Evolutionary conservation across 73 alveolate species (phyloP), one percentile per base, ranked within the genome.

Genomic region (Symbiodinium pilosum): DNA sequence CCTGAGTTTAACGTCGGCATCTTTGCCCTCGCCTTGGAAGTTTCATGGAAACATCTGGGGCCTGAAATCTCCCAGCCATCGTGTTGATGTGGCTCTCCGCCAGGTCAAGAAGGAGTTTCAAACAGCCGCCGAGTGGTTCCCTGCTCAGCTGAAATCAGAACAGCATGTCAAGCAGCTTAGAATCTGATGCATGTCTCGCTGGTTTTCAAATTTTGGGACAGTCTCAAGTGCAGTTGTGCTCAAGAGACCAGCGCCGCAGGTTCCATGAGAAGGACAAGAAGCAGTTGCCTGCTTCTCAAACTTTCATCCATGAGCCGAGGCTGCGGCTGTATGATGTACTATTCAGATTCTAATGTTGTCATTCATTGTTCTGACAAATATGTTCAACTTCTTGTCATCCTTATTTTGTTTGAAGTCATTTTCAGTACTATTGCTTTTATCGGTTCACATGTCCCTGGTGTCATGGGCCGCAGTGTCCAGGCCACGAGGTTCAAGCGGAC

Each of bases 261-360:
- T 89, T 89, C 43, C 96, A 89, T 75, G 96, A 89, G 88, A 89
- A 89, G 96, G 96, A 89, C 96, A 36, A 54, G 87, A 89, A 89
- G 75, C 96, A 89, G 87, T 87, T 89, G 96, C 43, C 5, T 36
- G 42, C n/a, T 38, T 73, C 95, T 69, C 96, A 69, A 87, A 24
- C 42, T 11, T 8, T 30, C 5, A 4, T 59, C n/a, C n/a, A n/a
- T n/a, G n/a, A n/a, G n/a, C n/a, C n/a, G n/a, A n/a, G n/a, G n/a
- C n/a, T n/a, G n/a, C n/a, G n/a, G n/a, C n/a, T n/a, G n/a, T n/a
- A n/a, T n/a, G n/a, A n/a, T n/a, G n/a, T n/a, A n/a, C 2, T 54
- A 21, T 54, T 52, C n/a, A 47, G 16, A 47, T 47, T 47, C 24
- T 47, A 24, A 16, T 51, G 68, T 2, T 51, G 68, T 2, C 68